phyloP scores from a whole-genome alignment of 768 basidiomycete genomes.

The Fibroporia radiculosa region DNA sequence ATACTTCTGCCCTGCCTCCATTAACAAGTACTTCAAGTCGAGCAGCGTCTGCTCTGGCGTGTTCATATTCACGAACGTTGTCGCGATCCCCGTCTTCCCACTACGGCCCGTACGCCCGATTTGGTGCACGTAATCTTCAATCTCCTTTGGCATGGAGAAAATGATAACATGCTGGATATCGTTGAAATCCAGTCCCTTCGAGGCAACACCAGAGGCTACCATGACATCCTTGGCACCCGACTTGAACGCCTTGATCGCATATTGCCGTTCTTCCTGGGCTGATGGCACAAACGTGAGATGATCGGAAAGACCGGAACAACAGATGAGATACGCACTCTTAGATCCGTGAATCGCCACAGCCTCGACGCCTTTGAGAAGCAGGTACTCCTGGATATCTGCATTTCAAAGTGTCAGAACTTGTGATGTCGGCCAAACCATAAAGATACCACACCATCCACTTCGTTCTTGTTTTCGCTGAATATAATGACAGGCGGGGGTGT shows the following conservation, averaged over 20 bases:
- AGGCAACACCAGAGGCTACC: constrained; percentile 97
- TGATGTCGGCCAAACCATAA: constrained; percentile 13
- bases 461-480: constrained; percentile 99
- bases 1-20: constrained; percentile 97
- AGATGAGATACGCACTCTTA: constrained; percentile 56
- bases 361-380: constrained; percentile 93
- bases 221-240: constrained; percentile 97
- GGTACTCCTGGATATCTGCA: constrained; percentile 94
- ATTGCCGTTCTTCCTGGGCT: constrained; percentile 99
- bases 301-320: background rate
- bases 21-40: constrained; percentile 92
- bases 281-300: background rate
- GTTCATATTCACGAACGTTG: constrained; percentile 98
- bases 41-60: constrained; percentile 93
- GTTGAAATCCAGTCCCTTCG: constrained; percentile 97
- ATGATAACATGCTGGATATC: constrained; percentile 99
- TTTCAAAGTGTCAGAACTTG: background rate
- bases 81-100: constrained; percentile 98
- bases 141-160: constrained; percentile 99
- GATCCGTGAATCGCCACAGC: constrained; percentile 98
- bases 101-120: constrained; percentile 97
- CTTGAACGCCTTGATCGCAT: constrained; percentile 98
- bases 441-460: constrained; percentile 96
- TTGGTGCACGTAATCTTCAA: constrained; percentile 99
- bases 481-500: constrained; percentile 97